Evolutionary conservation across 495 filamentous ascomycete species (phyloP), one percentile per base, ranked within the genome.

Genomic region (Aspergillus conjunctus): DNA sequence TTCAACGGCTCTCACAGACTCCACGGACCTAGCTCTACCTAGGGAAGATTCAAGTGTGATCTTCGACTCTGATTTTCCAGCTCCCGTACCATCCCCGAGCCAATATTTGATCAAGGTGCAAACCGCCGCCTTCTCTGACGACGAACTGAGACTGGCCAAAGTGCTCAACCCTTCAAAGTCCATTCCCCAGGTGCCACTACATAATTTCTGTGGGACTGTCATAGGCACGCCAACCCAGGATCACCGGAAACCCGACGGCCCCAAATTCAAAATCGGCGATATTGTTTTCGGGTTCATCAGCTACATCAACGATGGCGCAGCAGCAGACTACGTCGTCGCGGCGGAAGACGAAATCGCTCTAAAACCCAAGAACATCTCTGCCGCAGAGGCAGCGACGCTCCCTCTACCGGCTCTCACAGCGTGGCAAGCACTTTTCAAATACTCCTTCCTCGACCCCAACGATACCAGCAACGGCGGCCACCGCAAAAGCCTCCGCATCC

Each of bases 81-180:
- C 69, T 0, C 77, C 79, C 2, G 69, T 70, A 37, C 77, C 78
- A 1, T 67, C 72, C 3, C 58, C 66, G 7, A 63, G 69, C 7
- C 79, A 87, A 61, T 85, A 87, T 59, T 78, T 88, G 7, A 79
- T 89, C 67, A 82, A 83, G 56, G 80, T 87, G 14, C 73, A 79
- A 45, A 76, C 85, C 10, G 79, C 81, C 18, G 79, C 84, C 18
- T 81, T 85, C 44, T 86, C 78, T 59, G 74, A 81, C 51, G 81
- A 85, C 49, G 86, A 88, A 62, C 51, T 76, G 7, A 66, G 72
- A 21, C 74, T 87, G 14, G 60, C 69, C 15, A 80, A 77, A 71
- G 73, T 67, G 17, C 63, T 73, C 32, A 71, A 78, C 54, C 84
- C 77, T 51, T 73, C 54, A 14, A 70, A 68, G 49, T 80, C 76